Conservation (phyloP, 2,329 filamentous ascomycete species). For the Annulohypoxylon truncatum region DNA sequence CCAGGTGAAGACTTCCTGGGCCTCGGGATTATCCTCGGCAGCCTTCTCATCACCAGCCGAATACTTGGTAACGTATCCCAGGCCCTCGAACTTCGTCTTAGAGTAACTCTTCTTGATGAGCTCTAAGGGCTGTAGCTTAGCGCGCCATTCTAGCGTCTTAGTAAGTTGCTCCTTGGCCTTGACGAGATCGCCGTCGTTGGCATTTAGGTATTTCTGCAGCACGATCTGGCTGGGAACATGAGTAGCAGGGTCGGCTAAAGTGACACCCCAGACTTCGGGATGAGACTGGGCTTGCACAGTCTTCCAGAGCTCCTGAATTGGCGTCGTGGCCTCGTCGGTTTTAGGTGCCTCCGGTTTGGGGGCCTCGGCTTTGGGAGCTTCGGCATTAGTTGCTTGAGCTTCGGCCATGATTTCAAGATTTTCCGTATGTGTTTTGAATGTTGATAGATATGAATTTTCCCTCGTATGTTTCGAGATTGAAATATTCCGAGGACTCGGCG, state of each 20-base stretch:
- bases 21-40: constrained; percentile 48
- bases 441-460: not conserved
- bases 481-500: constrained; percentile 7
- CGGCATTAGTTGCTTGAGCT: constrained; percentile 25
- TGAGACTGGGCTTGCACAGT: constrained; percentile 58
- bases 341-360: constrained; percentile 40
- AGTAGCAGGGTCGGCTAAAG: constrained; percentile 63
- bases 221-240: constrained; percentile 84
- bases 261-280: constrained; percentile 88
- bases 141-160: constrained; percentile 85
- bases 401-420: constrained; percentile 29
- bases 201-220: constrained; percentile 92
- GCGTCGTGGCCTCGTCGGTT: constrained; percentile 44
- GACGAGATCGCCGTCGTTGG: constrained; percentile 80
- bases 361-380: constrained; percentile 28
- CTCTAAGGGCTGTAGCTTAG: constrained; percentile 76
- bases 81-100: constrained; percentile 75
- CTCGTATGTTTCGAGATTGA: not conserved
- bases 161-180: constrained; percentile 82
- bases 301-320: constrained; percentile 50
- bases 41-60: constrained; percentile 59
- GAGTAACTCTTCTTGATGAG: constrained; percentile 74
- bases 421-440: not conserved
- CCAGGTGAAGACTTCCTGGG: constrained; percentile 81
- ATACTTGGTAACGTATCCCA: constrained; percentile 86